A percentile compares a stretch with the other conserved stretches of the same genome.
Conservation (phyloP, 2,329 filamentous ascomycete species). For the Mycocentrospora acerina region DNA sequence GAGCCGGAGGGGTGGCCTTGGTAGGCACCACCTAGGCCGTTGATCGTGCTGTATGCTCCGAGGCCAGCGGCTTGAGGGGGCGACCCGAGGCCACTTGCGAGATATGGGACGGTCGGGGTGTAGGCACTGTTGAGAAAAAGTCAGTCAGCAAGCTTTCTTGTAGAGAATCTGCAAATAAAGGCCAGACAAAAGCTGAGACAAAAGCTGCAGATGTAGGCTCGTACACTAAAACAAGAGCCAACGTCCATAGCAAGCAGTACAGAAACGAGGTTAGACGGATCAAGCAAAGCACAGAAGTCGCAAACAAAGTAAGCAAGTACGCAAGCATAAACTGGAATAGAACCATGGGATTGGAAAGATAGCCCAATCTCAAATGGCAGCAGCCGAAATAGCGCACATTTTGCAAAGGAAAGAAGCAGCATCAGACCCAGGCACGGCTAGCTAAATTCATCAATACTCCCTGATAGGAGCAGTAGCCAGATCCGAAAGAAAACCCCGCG, state of each 20-base stretch:
- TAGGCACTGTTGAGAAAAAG: too few species aligned
- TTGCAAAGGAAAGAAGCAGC: constrained; percentile 30
- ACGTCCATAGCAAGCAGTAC: constrained; percentile 1
- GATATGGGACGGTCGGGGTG: too few species aligned
- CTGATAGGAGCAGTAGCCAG: constrained; percentile 27
- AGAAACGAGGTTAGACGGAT: constrained; percentile 20
- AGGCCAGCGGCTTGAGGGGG: too few species aligned
- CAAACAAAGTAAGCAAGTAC: constrained; percentile 28
- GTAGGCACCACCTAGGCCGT: too few species aligned
- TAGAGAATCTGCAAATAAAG: too few species aligned
- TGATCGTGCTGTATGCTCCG: too few species aligned
- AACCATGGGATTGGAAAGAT: constrained; percentile 40
- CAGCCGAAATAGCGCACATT: constrained; percentile 27
- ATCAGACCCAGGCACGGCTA: constrained; percentile 37
- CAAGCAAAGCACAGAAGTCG: constrained; percentile 22
- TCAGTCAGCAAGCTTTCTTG: too few species aligned
- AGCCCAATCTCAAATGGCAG: constrained; percentile 37
- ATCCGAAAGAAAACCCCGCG: constrained; percentile 35
- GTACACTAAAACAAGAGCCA: constrained; percentile 6
- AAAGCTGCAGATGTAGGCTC: constrained; percentile 2
- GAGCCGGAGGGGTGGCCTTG: too few species aligned
- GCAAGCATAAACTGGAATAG: constrained; percentile 30
- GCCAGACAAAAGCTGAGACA: too few species aligned
- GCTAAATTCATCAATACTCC: constrained; percentile 37
- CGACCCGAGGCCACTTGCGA: too few species aligned